Conservation (phyloP, 805 yeast genomes). For the Yarrowia divulgata region DNA sequence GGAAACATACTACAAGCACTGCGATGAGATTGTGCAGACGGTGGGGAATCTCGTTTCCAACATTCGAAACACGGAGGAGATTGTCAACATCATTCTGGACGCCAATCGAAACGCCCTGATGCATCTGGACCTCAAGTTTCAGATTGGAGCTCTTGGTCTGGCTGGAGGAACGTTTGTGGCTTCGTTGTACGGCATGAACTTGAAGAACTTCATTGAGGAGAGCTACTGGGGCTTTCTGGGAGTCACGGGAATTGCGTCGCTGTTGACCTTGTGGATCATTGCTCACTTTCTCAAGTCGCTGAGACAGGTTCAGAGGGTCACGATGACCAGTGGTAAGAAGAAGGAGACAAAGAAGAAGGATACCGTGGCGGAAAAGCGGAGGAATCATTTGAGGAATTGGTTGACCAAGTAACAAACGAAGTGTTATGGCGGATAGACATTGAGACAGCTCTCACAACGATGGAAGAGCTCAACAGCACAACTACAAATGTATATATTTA, state of each 20-base stretch:
- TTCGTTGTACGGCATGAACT: slow-evolving; percentile 95
- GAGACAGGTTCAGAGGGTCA: slow-evolving; percentile 70
- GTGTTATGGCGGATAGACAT: too few relatives aligned
- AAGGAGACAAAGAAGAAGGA: slow-evolving; percentile 22
- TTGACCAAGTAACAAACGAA: slow-evolving; percentile 12
- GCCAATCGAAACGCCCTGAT: slow-evolving; percentile 89
- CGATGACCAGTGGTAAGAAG: slow-evolving; percentile 58
- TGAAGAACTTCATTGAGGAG: slow-evolving; percentile 90
- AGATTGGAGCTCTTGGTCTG: slow-evolving; percentile 83
- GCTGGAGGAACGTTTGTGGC: slow-evolving; percentile 86
- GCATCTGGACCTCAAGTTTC: slow-evolving; percentile 82
- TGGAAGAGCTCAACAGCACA: not conserved
- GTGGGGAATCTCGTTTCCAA: slow-evolving; percentile 83
- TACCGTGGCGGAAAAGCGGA: slow-evolving; percentile 5
- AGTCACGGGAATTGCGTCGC: slow-evolving; percentile 63
- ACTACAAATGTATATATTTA: slow-evolving; percentile 18
- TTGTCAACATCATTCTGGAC: slow-evolving; percentile 87
- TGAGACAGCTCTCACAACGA: too few relatives aligned
- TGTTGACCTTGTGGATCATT: slow-evolving; percentile 58
- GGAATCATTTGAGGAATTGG: slow-evolving; percentile 31
- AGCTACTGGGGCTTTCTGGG: slow-evolving; percentile 69
- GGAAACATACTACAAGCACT: slow-evolving; percentile 88
- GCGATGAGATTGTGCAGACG: slow-evolving; percentile 92
- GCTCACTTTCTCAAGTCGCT: slow-evolving; percentile 63
- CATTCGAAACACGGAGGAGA: slow-evolving; percentile 89